Evolutionary conservation across 108 stramenopile species (phyloP).

Genomic region (Skeletonema grethae): DNA sequence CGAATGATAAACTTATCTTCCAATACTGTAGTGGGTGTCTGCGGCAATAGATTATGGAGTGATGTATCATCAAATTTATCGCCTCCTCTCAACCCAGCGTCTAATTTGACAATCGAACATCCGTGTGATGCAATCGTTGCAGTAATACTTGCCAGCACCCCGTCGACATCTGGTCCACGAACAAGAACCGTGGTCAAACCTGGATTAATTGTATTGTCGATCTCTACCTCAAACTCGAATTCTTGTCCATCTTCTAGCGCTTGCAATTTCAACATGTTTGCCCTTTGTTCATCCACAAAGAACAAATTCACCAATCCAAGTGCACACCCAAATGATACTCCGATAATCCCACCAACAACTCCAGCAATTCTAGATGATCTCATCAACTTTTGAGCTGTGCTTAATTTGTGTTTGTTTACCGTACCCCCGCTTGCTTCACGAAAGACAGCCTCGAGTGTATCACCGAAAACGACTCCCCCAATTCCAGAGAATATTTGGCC

Average conservation of each 20-base stretch:
- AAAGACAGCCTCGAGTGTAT: slow-evolving; percentile 43
- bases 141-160: slow-evolving; percentile 68
- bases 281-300: slow-evolving; percentile 58
- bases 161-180: slow-evolving; percentile 73
- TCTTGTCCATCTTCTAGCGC: slow-evolving; percentile 63
- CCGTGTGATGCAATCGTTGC: slow-evolving; percentile 53
- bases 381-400: slow-evolving; percentile 44
- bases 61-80: slow-evolving; percentile 6
- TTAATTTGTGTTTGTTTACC: slow-evolving; percentile 39
- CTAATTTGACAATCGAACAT: slow-evolving; percentile 65
- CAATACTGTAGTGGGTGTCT: slow-evolving; percentile 12
- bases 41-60: slow-evolving; percentile 16
- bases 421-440: slow-evolving; percentile 27
- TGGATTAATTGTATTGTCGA: slow-evolving; percentile 55
- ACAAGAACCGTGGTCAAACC: slow-evolving; percentile 58
- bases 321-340: slow-evolving; percentile 64
- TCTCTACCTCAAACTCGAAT: slow-evolving; percentile 67
- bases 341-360: slow-evolving; percentile 50
- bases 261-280: slow-evolving; percentile 62
- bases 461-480: slow-evolving; percentile 46
- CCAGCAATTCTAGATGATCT: slow-evolving; percentile 28
- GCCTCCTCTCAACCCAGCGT: slow-evolving; percentile 34
- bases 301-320: slow-evolving; percentile 68
- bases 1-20: slow-evolving; percentile 67
- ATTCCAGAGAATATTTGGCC: slow-evolving; percentile 45